A percentile compares a stretch with the other conserved stretches of the same genome.
These are phyloP conservation scores for Aureobasidium sp. DNA, from an alignment of 2,329 filamentous ascomycete genomes.

Conservation along the genomic window DNA sequence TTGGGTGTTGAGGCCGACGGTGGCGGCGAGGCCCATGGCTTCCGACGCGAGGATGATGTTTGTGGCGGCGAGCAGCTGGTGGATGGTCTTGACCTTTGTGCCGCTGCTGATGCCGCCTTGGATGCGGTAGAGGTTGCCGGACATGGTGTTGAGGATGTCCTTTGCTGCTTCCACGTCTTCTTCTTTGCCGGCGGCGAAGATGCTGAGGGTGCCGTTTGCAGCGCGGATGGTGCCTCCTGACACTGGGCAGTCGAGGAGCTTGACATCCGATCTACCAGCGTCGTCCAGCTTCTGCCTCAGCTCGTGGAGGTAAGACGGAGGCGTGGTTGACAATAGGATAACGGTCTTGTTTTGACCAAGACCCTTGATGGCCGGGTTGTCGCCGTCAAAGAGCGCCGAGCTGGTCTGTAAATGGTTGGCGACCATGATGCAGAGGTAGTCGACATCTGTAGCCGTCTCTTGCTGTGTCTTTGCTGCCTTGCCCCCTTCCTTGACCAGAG, in stretches of 20 bases:
- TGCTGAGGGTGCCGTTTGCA: slow-evolving; percentile 64
- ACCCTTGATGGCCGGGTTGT: slow-evolving; percentile 45
- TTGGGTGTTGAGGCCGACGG: slow-evolving; percentile 46
- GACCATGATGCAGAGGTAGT: slow-evolving; percentile 67
- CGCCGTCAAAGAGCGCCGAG: slow-evolving; percentile 55
- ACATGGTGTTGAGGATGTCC: slow-evolving; percentile 57
- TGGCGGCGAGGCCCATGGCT: slow-evolving; percentile 50
- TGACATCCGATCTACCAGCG: slow-evolving; percentile 54
- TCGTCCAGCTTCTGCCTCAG: slow-evolving; percentile 52
- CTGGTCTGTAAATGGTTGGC: slow-evolving; percentile 65
- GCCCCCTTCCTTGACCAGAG: slow-evolving; percentile 58
- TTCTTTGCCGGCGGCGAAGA: slow-evolving; percentile 59
- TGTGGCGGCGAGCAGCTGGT: slow-evolving; percentile 52
- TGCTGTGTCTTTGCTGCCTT: slow-evolving; percentile 52
- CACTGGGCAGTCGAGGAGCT: slow-evolving; percentile 64
- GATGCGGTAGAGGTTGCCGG: slow-evolving; percentile 56
- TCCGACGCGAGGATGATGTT: slow-evolving; percentile 52
- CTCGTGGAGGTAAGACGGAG: slow-evolving; percentile 57
- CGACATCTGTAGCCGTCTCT: slow-evolving; percentile 53
- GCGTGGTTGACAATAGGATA: slow-evolving; percentile 64
- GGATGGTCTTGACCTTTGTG: slow-evolving; percentile 52
- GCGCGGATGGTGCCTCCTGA: slow-evolving; percentile 64
- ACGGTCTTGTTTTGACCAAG: slow-evolving; percentile 55
- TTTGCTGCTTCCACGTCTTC: slow-evolving; percentile 50
- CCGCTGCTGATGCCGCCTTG: slow-evolving; percentile 47